Base-by-base conservation (phyloP, 2,329 filamentous ascomycete genomes). In the Neophaeococcomyces aloes region DNA sequence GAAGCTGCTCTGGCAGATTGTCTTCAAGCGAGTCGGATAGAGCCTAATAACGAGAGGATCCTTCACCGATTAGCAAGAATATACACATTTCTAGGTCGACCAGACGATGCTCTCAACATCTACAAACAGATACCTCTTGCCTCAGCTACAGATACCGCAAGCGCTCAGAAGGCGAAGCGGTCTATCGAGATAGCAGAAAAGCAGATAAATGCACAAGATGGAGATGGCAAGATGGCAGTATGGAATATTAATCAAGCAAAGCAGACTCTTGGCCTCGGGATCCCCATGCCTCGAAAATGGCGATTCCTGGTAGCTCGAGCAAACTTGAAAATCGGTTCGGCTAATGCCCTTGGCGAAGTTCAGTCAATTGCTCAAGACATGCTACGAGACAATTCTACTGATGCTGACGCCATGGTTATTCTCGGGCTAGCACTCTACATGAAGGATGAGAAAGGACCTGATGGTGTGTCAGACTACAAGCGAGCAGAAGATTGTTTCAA, bases 401-500 rank as follows among this genome's bases (percentile, higher is more conserved):
- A 98, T 58, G 88, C 91, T 1, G 91, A 98, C 66, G 91, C 89
- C 1, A 70, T 98, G 51, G 85, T 95, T 4, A 76, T 98, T 40
- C 79, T 89, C 37, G 91, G 89, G 18, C 79, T 87, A 50, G 83
- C 86, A 13, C 74, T 94, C 38, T 96, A 96, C 57, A 81, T 80
- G 3, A 85, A 91, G 61, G 91, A 91, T 23, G 91, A 98, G 55
- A 94, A 94, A 58, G 39, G 47, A n/a, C 36, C 36, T 15, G 53
- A 49, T n/a, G 53, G 53, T 39, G 23, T 27, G 39, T 49, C 46
- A 17, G 53, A 55, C 36, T 55, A 55, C 23, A 85, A 93, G 2
- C 94, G 95, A 71, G 89, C 91, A 1, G 75, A 94, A 33, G 84
- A 89, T 60, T 85, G 93, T 62, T 91, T 96, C 69, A 79, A 86